These are phyloP conservation scores for Morella rubra DNA, from an alignment of 306 rosid genomes.

Conservation along the genomic window DNA sequence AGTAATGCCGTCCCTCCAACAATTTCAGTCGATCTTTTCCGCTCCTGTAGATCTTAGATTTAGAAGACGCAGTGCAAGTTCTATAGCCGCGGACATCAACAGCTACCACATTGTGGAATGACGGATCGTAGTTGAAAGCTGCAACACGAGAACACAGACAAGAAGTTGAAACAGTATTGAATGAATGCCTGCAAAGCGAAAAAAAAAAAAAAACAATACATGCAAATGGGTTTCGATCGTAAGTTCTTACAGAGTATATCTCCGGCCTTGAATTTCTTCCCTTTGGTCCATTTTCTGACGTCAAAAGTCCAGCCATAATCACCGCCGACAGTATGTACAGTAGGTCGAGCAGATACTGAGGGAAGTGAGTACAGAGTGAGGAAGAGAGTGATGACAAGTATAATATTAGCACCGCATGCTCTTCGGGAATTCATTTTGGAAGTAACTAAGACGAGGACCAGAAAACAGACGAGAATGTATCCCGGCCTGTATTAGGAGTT, in stretches of 20 bases:
- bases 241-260: slow-evolving; percentile 9
- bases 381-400: background rate
- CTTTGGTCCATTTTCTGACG: slow-evolving; percentile 17
- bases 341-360: background rate
- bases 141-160: background rate
- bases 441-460: background rate
- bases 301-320: slow-evolving; percentile 8
- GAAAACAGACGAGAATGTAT: background rate
- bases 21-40: slow-evolving; percentile 14
- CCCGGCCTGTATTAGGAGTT: background rate
- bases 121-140: slow-evolving; percentile 20
- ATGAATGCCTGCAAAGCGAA: background rate
- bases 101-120: slow-evolving; percentile 16
- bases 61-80: slow-evolving; percentile 15
- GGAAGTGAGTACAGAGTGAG: background rate
- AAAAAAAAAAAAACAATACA: background rate
- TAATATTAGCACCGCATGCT: slow-evolving; percentile 8
- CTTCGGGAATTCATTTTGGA: slow-evolving; percentile 12
- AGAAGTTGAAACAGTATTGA: background rate
- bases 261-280: slow-evolving; percentile 25
- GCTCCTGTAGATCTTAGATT: background rate
- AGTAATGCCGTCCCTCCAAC: slow-evolving; percentile 17
- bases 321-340: background rate
- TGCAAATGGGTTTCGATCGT: no score
- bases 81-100: slow-evolving; percentile 10